Base-by-base conservation (phyloP, 352 stramenopile genomes). In the Aphanomyces euteiches region DNA sequence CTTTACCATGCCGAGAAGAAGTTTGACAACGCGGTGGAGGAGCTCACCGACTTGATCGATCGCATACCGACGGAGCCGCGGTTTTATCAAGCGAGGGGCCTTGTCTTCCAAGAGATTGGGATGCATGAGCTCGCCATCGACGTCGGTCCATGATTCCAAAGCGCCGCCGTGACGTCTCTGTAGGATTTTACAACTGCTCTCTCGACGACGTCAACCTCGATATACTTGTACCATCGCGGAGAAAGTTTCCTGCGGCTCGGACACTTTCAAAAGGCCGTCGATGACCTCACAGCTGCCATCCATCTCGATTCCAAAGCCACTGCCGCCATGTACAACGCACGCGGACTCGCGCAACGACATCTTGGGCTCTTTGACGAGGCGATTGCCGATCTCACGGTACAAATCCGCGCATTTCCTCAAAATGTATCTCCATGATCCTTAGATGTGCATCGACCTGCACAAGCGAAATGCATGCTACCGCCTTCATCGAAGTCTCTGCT, bases 401-500 rank as follows among this genome's bases (percentile, higher is more conserved):
- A 39, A 28, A 69, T 10, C 6, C 47, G 28, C 13, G 56, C 56
- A 61, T 2, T 2, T 61, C 56, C 17, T 48, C 39, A 28, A 2
- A 2, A 2, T 28, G 28, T 28, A 28, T 28, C 28, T 28, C 28
- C 28, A 28, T 28, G 28, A 2, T 28, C 28, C 41, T 5, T 39
- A 72, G 66, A 66, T 21, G 12, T 66, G 66, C 45, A 38, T 66
- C 12, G 53, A 41, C 6, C 4, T 56, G 36, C 66, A 72, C 53
- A 66, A 67, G 41, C 53, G 58, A 13, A 47, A 56, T 10, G 36
- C 38, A 4, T 74, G 89, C 34, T 90, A 90, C 57, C 79, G 74
- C 6, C 90, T 88, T 56, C 84, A 93, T 45, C 82, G 84, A 8
- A 81, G 74, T 0, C 53, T 90, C 15, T 91, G 83, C 50, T 71